These are phyloP conservation scores for Diaporthe sp. DNA, from an alignment of 2,329 filamentous ascomycete genomes.

Conservation along the genomic window DNA sequence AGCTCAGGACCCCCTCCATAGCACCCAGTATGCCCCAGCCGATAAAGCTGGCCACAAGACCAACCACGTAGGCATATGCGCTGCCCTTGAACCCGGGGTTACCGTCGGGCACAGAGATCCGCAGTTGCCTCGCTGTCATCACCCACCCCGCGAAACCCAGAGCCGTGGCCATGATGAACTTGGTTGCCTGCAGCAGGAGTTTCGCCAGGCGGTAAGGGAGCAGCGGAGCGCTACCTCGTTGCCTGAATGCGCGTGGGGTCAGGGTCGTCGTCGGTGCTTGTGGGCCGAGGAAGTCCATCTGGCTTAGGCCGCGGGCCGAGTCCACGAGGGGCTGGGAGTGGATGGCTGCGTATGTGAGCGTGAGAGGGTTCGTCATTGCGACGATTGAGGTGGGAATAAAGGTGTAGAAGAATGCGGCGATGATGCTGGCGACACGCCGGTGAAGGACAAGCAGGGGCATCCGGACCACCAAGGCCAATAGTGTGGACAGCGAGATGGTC, in stretches of 20 bases:
- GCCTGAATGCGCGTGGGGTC: constrained; percentile 63
- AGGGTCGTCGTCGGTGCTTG: constrained; percentile 79
- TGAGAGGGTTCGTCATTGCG: constrained; percentile 88
- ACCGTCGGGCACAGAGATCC: constrained; percentile 66
- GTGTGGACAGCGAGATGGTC: constrained; percentile 88
- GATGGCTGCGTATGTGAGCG: constrained; percentile 92
- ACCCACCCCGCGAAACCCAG: constrained; percentile 98
- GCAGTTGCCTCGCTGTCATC: constrained; percentile 83
- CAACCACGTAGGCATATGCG: constrained; percentile 94
- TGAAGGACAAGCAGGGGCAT: constrained; percentile 89
- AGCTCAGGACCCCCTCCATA: constrained; percentile 88
- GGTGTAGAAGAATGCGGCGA: constrained; percentile 73
- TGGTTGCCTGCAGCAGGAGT: constrained; percentile 87
- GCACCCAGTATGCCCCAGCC: constrained; percentile 93
- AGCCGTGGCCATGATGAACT: constrained; percentile 89
- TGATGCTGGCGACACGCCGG: constrained; percentile 69
- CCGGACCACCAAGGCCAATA: constrained; percentile 82
- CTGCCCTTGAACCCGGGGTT: constrained; percentile 73
- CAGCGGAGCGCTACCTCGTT: constrained; percentile 59
- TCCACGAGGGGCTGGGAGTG: constrained; percentile 85
- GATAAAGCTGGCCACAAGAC: constrained; percentile 90
- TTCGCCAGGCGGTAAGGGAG: constrained; percentile 92
- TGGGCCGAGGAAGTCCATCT: constrained; percentile 83
- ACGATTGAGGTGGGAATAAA: constrained; percentile 88
- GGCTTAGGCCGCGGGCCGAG: constrained; percentile 82